Base-by-base conservation (phyloP, 352 stramenopile species). In the Globisporangium paroecandrum region DNA sequence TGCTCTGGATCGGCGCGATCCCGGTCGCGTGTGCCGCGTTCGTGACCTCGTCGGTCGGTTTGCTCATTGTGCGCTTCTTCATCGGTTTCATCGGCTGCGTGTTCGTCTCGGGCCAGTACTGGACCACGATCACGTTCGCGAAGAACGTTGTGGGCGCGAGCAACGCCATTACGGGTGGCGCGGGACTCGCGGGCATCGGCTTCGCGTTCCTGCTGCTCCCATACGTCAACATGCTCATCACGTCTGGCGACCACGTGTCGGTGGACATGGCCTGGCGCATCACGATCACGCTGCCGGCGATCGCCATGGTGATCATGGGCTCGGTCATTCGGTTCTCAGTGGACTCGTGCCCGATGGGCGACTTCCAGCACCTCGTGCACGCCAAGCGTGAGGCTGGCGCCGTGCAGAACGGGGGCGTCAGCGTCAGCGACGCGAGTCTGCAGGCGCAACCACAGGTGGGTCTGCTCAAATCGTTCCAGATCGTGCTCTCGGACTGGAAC, bases 21-120 rank as follows among this genome's bases (percentile, higher is more conserved):
- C 93, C 93, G 0, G 90, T 94, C 69, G 77, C 87, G 43, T 85
- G 78, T 20, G 95, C 89, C 0, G 94, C 93, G 27, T 89, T 98
- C 51, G 91, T 98, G 7, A 88, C 89, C 22, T 94, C 71, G 41
- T 75, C 89, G 1, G 72, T 67, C 2, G 79, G 71, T 7, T 78
- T 99, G 46, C 66, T 90, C 25, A 75, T 97, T 58, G 78, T 98
- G 36, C 90, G 96, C 60, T 97, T 99, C 71, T 98, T 98, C 69
- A 98, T 99, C 71, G 97, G 96, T 36, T 76, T 98, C 69, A 88
- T 97, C 18, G 96, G 95, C 69, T 95, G 87, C 38, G 92, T 97
- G 56, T 99, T 99, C 73, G 95, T 98, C 13, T 92, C 91, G 59
- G 96, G 86, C 55, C 94, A 98, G 79, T 98, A 94, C 77, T 99